Evolutionary conservation across 139 green algal species (phyloP).

Genomic region (Yamagishiella unicocca): DNA sequence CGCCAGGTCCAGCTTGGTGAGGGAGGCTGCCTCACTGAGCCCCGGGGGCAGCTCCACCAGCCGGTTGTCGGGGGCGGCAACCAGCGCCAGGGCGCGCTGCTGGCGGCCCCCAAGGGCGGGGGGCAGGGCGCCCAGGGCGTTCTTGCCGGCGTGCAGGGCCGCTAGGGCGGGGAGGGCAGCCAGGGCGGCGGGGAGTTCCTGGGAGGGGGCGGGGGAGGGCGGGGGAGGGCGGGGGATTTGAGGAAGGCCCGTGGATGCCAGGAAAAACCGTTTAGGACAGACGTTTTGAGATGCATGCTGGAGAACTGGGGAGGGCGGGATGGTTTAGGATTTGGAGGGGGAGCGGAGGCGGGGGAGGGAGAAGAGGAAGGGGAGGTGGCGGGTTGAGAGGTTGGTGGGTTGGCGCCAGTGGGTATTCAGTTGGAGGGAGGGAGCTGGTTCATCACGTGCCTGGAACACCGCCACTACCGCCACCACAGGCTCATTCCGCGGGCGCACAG

Average conservation of each 20-base stretch:
- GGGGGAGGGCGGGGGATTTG: too few species aligned
- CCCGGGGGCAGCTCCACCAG: slow-evolving; percentile 48
- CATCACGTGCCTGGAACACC: too few species aligned
- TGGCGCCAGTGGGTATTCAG: neutral
- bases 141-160: slow-evolving; percentile 7
- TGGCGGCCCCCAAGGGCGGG: slow-evolving; percentile 50
- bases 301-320: too few species aligned
- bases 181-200: slow-evolving; percentile 47
- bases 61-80: slow-evolving; percentile 53
- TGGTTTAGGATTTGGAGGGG: too few species aligned
- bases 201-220: neutral
- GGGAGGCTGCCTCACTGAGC: neutral
- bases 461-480: too few species aligned
- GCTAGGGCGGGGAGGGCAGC: slow-evolving; percentile 32
- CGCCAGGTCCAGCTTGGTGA: slow-evolving; percentile 60
- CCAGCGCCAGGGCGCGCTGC: slow-evolving; percentile 52
- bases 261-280: too few species aligned
- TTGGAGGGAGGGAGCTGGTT: too few species aligned
- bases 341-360: too few species aligned
- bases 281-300: too few species aligned
- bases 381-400: neutral
- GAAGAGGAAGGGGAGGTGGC: neutral
- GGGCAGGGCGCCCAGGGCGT: slow-evolving; percentile 44
- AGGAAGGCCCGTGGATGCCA: too few species aligned
- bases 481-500: too few species aligned